Evolutionary conservation across 163 green algal species (phyloP).

Genomic region (Scenedesmus sp.): DNA sequence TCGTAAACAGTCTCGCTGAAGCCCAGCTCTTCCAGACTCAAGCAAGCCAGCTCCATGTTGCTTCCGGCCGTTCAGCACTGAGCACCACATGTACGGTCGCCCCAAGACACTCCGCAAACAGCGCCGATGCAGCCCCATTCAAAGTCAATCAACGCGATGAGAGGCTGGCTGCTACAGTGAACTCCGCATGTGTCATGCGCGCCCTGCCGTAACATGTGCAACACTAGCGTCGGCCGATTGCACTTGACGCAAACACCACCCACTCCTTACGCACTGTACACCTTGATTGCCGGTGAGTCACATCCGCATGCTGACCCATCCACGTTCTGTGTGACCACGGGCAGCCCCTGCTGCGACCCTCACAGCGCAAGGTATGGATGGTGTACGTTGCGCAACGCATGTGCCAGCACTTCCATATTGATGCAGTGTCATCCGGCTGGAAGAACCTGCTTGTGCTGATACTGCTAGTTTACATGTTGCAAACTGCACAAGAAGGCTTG

Average conservation of each 20-base stretch:
- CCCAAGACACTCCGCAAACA: neutral
- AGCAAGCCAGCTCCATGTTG: conserved; percentile 9
- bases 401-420: too few species aligned
- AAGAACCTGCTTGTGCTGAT: too few species aligned
- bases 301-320: neutral
- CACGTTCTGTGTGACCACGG: too few species aligned
- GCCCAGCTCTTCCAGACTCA: neutral
- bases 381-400: neutral
- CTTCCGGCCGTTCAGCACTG: neutral
- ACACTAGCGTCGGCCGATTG: neutral
- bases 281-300: neutral
- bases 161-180: neutral
- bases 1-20: neutral
- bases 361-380: neutral
- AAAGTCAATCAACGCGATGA: neutral
- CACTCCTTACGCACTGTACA: too few species aligned
- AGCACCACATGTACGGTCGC: conserved; percentile 13
- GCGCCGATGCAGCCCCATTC: neutral
- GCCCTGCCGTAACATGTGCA: conserved; percentile 17
- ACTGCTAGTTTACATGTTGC: too few species aligned
- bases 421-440: too few species aligned
- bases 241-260: neutral
- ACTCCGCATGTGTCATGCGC: neutral
- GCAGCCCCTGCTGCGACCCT: neutral
- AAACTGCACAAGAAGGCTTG: too few species aligned